Evolutionary conservation across 306 rosid species (phyloP), one percentile per base, ranked within the genome.

Genomic region (Vigna unguiculata): DNA sequence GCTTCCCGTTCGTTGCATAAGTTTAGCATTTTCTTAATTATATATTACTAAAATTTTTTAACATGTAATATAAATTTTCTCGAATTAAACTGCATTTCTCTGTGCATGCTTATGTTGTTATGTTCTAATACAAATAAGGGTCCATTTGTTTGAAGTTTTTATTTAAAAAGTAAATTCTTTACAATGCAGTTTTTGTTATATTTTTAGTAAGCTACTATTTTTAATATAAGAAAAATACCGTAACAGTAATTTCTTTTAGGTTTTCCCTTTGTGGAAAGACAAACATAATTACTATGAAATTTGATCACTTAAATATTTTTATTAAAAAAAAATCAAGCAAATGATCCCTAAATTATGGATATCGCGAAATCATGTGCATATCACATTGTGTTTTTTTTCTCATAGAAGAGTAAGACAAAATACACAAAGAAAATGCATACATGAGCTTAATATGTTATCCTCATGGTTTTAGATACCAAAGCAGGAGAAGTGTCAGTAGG

Each of bases 401-500:
- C 55, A 0, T 9, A n/a, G n/a, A 69, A 47, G 36, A 17, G 46
- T 15, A 25, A 2, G 0, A n/a, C 32, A 43, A 22, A 64, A 1
- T 9, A 55, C 7, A 9, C 60, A 51, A 24, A 16, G 7, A 60
- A 38, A 49, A 5, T 69, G 38, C 41, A 41, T 21, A 47, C 43
- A 45, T 6, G 46, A 55, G 22, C 68, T 51, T 58, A 66, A 21
- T 72, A 49, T 45, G 69, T 51, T 80, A 25, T 69, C 16, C 45
- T 57, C 68, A 9, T 74, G 32, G 17, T 47, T 76, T 43, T 69
- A 95, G 99, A 75, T 78, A 87, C 73, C 82, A 78, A 52, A 74
- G 75, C 82, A 83, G 88, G 81, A 94, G 96, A 87, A 90, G 91
- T 71, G 82, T 83, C 71, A 89, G 93, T 76, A 82, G 93, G 84